These are phyloP conservation scores for Maudiozyma pseudohumilis DNA, from an alignment of 805 yeast genomes.

Conservation along the genomic window DNA sequence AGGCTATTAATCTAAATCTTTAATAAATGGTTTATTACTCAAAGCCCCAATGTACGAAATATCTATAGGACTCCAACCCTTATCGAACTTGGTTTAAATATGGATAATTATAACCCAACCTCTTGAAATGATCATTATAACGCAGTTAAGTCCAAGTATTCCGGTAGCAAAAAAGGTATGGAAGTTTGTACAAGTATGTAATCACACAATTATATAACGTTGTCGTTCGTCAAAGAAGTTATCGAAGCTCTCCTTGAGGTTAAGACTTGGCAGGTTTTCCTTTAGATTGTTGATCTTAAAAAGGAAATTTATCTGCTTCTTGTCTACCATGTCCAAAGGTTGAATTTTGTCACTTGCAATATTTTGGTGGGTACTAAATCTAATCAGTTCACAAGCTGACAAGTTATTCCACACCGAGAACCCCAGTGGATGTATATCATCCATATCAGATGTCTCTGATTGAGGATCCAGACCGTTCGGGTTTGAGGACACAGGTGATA, in stretches of 20 bases:
- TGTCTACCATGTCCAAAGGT: not conserved
- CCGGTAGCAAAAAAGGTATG: not conserved
- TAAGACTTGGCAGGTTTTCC: slow-evolving; percentile 10
- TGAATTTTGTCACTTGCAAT: not conserved
- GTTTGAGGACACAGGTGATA: not conserved
- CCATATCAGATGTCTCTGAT: slow-evolving; percentile 1
- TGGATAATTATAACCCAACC: slow-evolving; percentile 27
- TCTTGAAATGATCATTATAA: slow-evolving; percentile 27
- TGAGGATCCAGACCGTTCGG: not conserved
- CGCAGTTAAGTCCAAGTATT: no score
- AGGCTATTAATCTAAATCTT: no score
- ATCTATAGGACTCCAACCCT: no score
- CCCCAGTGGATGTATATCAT: slow-evolving; percentile 12
- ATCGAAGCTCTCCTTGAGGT: slow-evolving; percentile 14
- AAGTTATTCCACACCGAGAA: slow-evolving; percentile 24
- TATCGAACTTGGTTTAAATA: no score
- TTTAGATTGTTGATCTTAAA: slow-evolving; percentile 16
- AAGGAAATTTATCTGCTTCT: slow-evolving; percentile 6
- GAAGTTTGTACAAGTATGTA: not conserved
- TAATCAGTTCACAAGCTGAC: slow-evolving; percentile 8
- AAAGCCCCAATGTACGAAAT: no score
- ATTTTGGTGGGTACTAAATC: slow-evolving; percentile 3
- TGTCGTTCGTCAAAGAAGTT: slow-evolving; percentile 18
- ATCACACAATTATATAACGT: slow-evolving; percentile 14
- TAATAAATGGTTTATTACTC: no score